Conservation (phyloP, 2,329 filamentous ascomycete species). For the Colletotrichum lini region DNA sequence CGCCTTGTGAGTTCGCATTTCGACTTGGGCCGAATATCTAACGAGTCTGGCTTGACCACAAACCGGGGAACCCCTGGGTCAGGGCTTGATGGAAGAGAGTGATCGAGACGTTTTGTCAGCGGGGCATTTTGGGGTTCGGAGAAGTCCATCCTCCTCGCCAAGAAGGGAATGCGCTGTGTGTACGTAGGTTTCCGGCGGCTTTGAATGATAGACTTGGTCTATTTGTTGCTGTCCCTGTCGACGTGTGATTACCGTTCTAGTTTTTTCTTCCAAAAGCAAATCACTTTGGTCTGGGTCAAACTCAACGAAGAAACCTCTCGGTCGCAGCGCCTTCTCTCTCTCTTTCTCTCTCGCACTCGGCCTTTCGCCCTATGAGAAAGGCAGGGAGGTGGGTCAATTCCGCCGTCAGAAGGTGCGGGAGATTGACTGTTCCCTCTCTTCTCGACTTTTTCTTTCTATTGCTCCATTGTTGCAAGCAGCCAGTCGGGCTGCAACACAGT, state of each 20-base stretch:
- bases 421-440: not conserved
- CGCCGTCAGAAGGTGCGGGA: slow-evolving; percentile 6
- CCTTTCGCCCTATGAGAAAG: not conserved
- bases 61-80: slow-evolving; percentile 27
- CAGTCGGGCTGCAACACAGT: slow-evolving; percentile 36
- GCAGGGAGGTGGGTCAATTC: slow-evolving; percentile 17
- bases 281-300: not conserved
- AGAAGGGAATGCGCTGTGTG: not conserved
- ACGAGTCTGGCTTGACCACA: slow-evolving; percentile 24
- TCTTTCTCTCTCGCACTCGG: slow-evolving; percentile 12
- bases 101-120: slow-evolving; percentile 29
- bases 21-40: slow-evolving; percentile 26
- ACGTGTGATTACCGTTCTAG: not conserved
- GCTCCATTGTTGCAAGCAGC: slow-evolving; percentile 23
- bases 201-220: slow-evolving; percentile 5
- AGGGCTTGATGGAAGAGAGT: not conserved
- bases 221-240: slow-evolving; percentile 6
- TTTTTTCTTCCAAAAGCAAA: not conserved
- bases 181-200: slow-evolving; percentile 4
- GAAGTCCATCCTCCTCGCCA: not conserved
- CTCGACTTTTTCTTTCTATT: slow-evolving; percentile 24
- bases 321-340: slow-evolving; percentile 7
- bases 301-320: slow-evolving; percentile 13
- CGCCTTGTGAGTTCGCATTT: slow-evolving; percentile 36
- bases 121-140: slow-evolving; percentile 17